These are phyloP conservation scores for Trametes cinnabarina DNA, from an alignment of 768 basidiomycete species.

Conservation along the genomic window DNA sequence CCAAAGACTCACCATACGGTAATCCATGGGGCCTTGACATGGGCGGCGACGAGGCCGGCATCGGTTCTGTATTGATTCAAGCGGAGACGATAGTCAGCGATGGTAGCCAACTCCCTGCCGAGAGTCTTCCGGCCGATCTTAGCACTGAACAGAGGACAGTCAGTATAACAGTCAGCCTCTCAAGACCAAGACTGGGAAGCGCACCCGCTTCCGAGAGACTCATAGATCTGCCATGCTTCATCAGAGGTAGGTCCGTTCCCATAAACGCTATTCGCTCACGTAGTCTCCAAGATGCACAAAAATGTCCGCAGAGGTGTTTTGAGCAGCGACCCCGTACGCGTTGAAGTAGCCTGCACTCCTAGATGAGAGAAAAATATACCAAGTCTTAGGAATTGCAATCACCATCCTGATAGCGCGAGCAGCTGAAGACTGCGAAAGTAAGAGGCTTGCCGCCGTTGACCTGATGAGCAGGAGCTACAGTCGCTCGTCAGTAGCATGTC, in stretches of 20 bases:
- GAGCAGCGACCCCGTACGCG: conserved; percentile 56
- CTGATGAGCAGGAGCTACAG: conserved; percentile 41
- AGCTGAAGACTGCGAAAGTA: conserved; percentile 58
- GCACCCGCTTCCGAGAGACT: conserved; percentile 38
- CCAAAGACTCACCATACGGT: conserved; percentile 44
- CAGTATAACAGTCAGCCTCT: too few species aligned
- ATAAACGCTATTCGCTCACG: conserved; percentile 32
- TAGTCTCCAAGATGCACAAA: conserved; percentile 63
- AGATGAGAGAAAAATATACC: neutral
- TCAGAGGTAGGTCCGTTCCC: neutral
- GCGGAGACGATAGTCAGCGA: conserved; percentile 54
- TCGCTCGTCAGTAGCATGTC: too few species aligned
- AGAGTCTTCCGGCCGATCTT: conserved; percentile 48
- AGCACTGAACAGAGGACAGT: conserved; percentile 30
- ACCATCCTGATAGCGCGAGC: conserved; percentile 54
- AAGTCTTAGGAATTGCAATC: conserved; percentile 1
- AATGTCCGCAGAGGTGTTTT: conserved; percentile 50
- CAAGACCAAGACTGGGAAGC: too few species aligned
- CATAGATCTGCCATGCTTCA: conserved; percentile 42
- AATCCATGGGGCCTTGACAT: conserved; percentile 53
- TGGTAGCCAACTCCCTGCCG: conserved; percentile 54
- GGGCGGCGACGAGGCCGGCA: conserved; percentile 44
- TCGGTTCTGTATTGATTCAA: conserved; percentile 54
- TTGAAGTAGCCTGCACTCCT: conserved; percentile 51
- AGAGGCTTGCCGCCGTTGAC: conserved; percentile 55